Base-by-base conservation (phyloP, 306 rosid species). In the Prunus mongolica region DNA sequence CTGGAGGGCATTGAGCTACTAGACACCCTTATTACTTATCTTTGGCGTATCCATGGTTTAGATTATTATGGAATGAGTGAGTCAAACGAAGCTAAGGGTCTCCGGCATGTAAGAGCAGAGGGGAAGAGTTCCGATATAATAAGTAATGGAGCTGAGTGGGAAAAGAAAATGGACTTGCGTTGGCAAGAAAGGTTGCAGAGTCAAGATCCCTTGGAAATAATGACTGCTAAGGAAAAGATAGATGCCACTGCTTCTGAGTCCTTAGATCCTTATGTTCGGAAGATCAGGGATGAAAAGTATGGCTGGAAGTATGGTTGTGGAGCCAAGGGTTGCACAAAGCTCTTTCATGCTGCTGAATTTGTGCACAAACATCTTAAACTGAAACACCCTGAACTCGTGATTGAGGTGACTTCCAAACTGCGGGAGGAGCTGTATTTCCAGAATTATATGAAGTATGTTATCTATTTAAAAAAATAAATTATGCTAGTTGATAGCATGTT, bases 231-330 rank as follows among this genome's bases (percentile, higher is more conserved):
- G 89, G 99, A 96, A 76, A 96, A 89, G 85, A 91, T 96, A 87
- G 99, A 92, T 77, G 91, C 98, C 49, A 89, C 96, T 57, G 97
- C 99, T 71, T 81, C 50, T 77, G 97, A 91, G 85, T 88, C 84
- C 69, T 82, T 96, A 81, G 99, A 89, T 86, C 99, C 99, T 47
- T 88, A 73, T 78, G 93, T 96, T 32, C 85, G 99, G 65, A 96
- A 96, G 83, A 96, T 96, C 70, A 91, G 99, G 85, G 99, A 96
- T 91, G 99, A 96, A 73, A 96, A 92, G 81, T 96, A 92, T 84
- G 99, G 99, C 72, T 96, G 99, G 99, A 96, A 96, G 82, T 96
- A 92, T 92, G 99, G 99, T 41, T 96, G 99, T 83, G 99, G 99
- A 81, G 99, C 99, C 44, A 96, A 91, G 88, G 97, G 99, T 50